Conservation (phyloP, 768 basidiomycete species). For the Podaxis mareebaensis region DNA sequence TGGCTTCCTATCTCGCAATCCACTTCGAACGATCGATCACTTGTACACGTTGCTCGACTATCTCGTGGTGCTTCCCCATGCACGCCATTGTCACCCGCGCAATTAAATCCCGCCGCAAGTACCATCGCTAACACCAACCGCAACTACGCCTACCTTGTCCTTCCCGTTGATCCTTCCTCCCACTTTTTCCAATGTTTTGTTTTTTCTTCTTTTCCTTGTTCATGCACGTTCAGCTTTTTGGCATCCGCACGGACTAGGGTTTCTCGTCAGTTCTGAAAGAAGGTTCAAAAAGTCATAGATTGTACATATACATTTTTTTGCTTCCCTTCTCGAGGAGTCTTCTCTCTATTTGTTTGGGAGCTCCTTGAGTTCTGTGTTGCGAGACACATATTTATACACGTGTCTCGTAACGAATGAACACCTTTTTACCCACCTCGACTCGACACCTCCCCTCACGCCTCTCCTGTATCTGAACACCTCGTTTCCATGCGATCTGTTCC, state of each 20-base stretch:
- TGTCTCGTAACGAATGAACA: neutral
- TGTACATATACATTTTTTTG: conserved; percentile 11
- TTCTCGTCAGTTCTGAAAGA: neutral
- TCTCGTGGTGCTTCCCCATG: no score
- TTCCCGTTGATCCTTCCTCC: neutral
- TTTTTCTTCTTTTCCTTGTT: conserved; percentile 4
- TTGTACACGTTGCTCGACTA: no score
- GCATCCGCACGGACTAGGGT: conserved; percentile 12
- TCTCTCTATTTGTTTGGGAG: neutral
- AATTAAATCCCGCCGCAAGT: neutral
- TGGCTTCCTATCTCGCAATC: no score
- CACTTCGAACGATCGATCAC: no score
- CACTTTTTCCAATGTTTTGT: neutral
- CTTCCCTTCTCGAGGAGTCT: neutral
- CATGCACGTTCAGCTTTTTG: conserved; percentile 2
- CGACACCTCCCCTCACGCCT: neutral
- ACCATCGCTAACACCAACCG: neutral
- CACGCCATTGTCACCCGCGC: no score
- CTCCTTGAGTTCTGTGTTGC: neutral
- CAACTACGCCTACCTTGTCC: neutral
- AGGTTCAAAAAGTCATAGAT: conserved; percentile 15
- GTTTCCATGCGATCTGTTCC: neutral
- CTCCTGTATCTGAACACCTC: neutral
- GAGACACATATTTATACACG: conserved; percentile 4
- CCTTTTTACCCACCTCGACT: neutral